Conservation (phyloP, 2,329 filamentous ascomycete species). For the Colletotrichum salicis region DNA sequence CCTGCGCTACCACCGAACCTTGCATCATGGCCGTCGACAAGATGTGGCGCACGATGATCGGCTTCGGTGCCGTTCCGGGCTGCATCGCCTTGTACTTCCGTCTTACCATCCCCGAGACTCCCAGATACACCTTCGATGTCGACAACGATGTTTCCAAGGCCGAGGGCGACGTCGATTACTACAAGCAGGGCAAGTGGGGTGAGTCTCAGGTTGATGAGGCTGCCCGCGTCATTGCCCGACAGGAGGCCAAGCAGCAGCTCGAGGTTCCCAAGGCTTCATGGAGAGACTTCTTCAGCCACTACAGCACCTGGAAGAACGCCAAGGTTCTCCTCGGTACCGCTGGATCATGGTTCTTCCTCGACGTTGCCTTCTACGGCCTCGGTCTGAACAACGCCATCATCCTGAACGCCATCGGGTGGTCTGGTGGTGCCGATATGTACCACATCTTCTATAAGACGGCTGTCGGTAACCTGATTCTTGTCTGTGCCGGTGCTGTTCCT, state of each 20-base stretch:
- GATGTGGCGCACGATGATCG: constrained; percentile 75
- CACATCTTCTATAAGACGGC: constrained; percentile 78
- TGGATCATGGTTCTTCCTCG: constrained; percentile 84
- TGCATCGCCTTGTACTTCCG: constrained; percentile 81
- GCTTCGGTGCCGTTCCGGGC: constrained; percentile 70
- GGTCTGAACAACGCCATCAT: constrained; percentile 82
- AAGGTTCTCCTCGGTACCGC: constrained; percentile 82
- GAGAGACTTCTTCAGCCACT: constrained; percentile 77
- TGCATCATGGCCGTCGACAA: constrained; percentile 62
- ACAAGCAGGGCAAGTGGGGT: constrained; percentile 69
- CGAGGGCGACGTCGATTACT: constrained; percentile 78
- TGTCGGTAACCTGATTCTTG: constrained; percentile 81
- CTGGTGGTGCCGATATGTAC: constrained; percentile 68
- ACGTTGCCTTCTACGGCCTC: constrained; percentile 72
- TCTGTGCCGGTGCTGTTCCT: constrained; percentile 81
- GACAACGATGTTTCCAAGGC: constrained; percentile 79
- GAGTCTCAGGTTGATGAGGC: constrained; percentile 76
- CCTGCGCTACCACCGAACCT: constrained; percentile 67
- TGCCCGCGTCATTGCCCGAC: constrained; percentile 67
- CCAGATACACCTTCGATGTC: constrained; percentile 88
- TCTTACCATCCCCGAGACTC: constrained; percentile 87
- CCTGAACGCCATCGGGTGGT: constrained; percentile 77
- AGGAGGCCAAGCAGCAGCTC: constrained; percentile 64
- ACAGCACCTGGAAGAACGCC: constrained; percentile 76
- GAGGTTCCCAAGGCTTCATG: constrained; percentile 77